Evolutionary conservation across 1,284 basidiomycete species (phyloP).

Genomic region (Cerrena zonata): DNA sequence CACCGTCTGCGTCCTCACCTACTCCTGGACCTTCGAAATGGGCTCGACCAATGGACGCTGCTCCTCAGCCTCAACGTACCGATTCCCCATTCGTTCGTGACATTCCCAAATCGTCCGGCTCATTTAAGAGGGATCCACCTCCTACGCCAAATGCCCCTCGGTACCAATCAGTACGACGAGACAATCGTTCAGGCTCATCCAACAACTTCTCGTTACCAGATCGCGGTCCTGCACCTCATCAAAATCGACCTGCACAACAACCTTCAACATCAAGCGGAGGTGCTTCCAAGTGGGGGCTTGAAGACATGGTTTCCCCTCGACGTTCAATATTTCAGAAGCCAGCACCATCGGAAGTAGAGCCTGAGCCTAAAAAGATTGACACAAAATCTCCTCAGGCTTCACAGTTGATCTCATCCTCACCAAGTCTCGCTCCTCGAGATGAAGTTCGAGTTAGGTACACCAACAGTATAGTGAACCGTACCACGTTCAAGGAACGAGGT

Average conservation of each 20-base stretch:
- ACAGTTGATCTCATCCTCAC: too few relatives aligned
- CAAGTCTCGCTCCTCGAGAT: too few relatives aligned
- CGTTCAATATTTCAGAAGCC: neutral
- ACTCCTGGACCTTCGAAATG: neutral
- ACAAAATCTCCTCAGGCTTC: neutral
- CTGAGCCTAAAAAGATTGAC: neutral
- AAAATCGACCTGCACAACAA: neutral
- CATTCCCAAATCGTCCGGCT: neutral
- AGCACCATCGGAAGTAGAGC: neutral
- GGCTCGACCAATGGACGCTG: neutral
- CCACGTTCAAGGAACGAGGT: slow-evolving; percentile 3
- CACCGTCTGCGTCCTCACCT: neutral
- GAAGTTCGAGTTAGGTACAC: neutral
- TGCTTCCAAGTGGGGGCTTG: neutral
- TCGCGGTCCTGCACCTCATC: neutral
- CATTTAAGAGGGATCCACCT: neutral
- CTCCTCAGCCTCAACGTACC: neutral
- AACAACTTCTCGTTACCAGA: neutral
- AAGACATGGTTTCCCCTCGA: neutral
- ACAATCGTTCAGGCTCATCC: neutral
- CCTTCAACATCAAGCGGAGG: too few relatives aligned
- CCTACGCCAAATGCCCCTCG: neutral
- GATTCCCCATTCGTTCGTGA: neutral
- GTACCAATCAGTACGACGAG: neutral
- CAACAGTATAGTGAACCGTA: neutral